Evolutionary conservation across 148 eudicot species (phyloP).

Genomic region (Rhododendron molle): DNA sequence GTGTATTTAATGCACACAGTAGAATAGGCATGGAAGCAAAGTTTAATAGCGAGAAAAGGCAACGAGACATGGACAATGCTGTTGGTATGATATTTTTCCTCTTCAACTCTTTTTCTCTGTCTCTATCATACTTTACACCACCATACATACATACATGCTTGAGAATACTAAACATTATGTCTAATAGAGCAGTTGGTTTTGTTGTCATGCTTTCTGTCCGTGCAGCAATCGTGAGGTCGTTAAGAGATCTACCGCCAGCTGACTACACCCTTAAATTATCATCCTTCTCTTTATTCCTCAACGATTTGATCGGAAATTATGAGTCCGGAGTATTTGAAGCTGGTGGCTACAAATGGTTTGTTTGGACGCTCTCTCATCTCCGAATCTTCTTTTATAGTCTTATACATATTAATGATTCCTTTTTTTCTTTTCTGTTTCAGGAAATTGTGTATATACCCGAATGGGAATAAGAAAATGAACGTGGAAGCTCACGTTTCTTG

Average conservation of each 20-base stretch:
- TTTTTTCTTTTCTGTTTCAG: neutral
- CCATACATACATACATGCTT: too few species aligned
- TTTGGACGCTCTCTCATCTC: neutral
- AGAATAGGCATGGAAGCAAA: too few species aligned
- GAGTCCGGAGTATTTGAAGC: neutral
- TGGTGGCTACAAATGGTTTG: neutral
- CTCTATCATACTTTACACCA: neutral
- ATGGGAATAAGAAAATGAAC: neutral
- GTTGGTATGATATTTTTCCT: too few species aligned
- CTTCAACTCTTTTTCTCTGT: too few species aligned
- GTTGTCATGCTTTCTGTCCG: too few species aligned
- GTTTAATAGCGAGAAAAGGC: too few species aligned
- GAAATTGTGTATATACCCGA: neutral
- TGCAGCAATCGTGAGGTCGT: neutral
- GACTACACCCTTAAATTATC: neutral
- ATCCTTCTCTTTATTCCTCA: neutral
- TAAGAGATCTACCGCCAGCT: neutral
- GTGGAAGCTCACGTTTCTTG: too few species aligned
- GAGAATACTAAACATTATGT: too few species aligned
- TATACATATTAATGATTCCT: neutral
- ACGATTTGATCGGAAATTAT: neutral
- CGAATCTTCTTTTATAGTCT: neutral
- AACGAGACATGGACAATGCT: too few species aligned
- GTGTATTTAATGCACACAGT: too few species aligned
- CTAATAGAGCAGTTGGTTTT: too few species aligned